These are phyloP conservation scores for Antitrichia curtipendula DNA, from an alignment of 225 moss, liverwort and hornwort species.

Conservation along the genomic window DNA sequence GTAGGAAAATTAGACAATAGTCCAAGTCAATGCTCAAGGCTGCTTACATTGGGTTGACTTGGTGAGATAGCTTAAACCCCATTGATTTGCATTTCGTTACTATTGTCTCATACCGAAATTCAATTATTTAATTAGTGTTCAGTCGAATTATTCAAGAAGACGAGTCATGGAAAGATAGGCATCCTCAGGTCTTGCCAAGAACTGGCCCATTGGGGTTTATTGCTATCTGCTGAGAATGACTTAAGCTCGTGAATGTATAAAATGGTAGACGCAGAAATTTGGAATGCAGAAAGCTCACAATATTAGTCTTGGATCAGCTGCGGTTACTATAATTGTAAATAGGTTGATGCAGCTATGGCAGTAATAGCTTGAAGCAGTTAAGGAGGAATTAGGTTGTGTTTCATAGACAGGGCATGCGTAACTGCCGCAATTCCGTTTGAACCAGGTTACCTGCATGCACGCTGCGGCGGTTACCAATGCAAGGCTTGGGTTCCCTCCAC, in stretches of 20 bases:
- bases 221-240: neutral
- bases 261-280: neutral
- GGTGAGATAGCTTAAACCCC: neutral
- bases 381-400: neutral
- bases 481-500: neutral
- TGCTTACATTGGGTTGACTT: neutral
- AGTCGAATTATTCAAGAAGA: neutral
- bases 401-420: neutral
- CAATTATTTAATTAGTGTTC: neutral
- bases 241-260: neutral
- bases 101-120: neutral
- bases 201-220: neutral
- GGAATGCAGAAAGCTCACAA: neutral
- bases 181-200: neutral
- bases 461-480: conserved; percentile 2
- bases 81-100: neutral
- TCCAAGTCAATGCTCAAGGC: neutral
- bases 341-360: neutral
- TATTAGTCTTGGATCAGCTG: neutral
- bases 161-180: neutral
- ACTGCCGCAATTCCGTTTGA: conserved; percentile 13
- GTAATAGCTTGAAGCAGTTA: neutral
- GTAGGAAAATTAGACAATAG: neutral
- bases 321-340: neutral
- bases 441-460: neutral